phyloP scores from a whole-genome alignment of 2,329 filamentous ascomycete species.

The Westerdykella aurantiaca region DNA sequence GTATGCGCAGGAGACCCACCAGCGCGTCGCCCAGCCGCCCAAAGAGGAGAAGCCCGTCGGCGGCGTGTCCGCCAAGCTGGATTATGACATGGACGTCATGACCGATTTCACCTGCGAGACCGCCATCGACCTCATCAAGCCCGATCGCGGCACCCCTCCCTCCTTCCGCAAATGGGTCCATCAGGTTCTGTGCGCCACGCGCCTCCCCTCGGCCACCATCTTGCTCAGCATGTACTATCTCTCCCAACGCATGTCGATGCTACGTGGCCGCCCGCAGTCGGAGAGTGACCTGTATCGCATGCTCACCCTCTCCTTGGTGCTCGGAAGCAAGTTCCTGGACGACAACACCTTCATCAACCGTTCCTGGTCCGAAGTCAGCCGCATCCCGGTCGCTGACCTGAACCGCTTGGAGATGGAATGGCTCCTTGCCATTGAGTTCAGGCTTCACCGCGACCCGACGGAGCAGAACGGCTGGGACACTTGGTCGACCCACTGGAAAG shows the following conservation, averaged over 20 bases:
- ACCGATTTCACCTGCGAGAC: conserved; percentile 91
- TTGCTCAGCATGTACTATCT: conserved; percentile 86
- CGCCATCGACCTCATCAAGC: conserved; percentile 64
- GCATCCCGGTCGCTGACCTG: conserved; percentile 75
- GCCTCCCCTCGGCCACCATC: conserved; percentile 86
- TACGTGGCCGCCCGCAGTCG: conserved; percentile 49
- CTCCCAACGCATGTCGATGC: conserved; percentile 72
- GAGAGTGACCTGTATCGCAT: conserved; percentile 77
- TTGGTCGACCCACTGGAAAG: conserved; percentile 63
- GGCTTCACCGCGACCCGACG: conserved; percentile 78
- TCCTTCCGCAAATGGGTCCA: conserved; percentile 88
- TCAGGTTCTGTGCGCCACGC: conserved; percentile 83
- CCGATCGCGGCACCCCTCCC: conserved; percentile 56
- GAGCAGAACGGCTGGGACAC: conserved; percentile 64
- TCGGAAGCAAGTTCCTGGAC: conserved; percentile 93
- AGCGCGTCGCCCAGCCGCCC: conserved; percentile 34
- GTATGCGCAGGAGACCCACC: conserved; percentile 37
- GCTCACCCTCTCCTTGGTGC: conserved; percentile 74
- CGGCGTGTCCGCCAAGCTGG: conserved; percentile 86
- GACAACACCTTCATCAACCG: conserved; percentile 98
- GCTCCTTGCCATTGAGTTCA: conserved; percentile 76
- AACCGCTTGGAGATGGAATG: conserved; percentile 84
- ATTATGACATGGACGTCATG: conserved; percentile 96
- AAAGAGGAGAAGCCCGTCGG: conserved; percentile 67
- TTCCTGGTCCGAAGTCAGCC: conserved; percentile 93